Evolutionary conservation across 2,329 filamentous ascomycete species (phyloP).

Genomic region (Trichoderma arundinaceum): DNA sequence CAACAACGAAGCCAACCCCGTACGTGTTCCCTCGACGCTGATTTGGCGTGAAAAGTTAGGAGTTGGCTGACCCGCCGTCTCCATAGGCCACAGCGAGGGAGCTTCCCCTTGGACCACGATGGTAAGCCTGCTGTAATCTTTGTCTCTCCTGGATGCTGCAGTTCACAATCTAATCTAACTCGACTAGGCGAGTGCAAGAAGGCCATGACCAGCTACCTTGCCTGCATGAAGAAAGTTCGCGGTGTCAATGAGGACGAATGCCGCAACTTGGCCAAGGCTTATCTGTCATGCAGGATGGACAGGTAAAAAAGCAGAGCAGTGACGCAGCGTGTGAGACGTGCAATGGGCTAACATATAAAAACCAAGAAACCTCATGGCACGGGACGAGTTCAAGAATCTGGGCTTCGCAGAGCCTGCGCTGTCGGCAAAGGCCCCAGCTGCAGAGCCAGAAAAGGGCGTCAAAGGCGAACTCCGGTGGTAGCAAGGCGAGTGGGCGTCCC

Average conservation of each 20-base stretch:
- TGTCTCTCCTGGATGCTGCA: slow-evolving; percentile 16
- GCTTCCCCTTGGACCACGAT: slow-evolving; percentile 96
- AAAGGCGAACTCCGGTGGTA: slow-evolving; percentile 49
- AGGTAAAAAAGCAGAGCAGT: slow-evolving; percentile 61
- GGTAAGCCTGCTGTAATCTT: slow-evolving; percentile 48
- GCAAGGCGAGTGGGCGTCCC: slow-evolving; percentile 22
- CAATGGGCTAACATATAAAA: slow-evolving; percentile 16
- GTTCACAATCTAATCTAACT: slow-evolving; percentile 6
- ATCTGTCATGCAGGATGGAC: slow-evolving; percentile 93
- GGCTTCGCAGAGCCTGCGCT: slow-evolving; percentile 63
- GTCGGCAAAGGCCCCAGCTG: slow-evolving; percentile 33
- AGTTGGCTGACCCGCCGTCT: slow-evolving; percentile 28
- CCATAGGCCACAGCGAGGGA: slow-evolving; percentile 81
- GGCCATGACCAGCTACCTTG: slow-evolving; percentile 83
- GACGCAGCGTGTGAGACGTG: slow-evolving; percentile 18
- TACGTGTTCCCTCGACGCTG: slow-evolving; percentile 50
- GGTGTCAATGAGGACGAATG: slow-evolving; percentile 89
- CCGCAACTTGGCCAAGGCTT: slow-evolving; percentile 82
- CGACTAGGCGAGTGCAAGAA: slow-evolving; percentile 84
- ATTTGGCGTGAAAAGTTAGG: slow-evolving; percentile 21
- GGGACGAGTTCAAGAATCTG: slow-evolving; percentile 91
- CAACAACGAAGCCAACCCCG: slow-evolving; percentile 71
- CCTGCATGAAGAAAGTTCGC: slow-evolving; percentile 81
- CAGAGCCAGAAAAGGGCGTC: slow-evolving; percentile 45
- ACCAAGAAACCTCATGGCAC: slow-evolving; percentile 88